phyloP scores from a whole-genome alignment of 805 yeast genomes.

The Ascoidea asiatica region DNA sequence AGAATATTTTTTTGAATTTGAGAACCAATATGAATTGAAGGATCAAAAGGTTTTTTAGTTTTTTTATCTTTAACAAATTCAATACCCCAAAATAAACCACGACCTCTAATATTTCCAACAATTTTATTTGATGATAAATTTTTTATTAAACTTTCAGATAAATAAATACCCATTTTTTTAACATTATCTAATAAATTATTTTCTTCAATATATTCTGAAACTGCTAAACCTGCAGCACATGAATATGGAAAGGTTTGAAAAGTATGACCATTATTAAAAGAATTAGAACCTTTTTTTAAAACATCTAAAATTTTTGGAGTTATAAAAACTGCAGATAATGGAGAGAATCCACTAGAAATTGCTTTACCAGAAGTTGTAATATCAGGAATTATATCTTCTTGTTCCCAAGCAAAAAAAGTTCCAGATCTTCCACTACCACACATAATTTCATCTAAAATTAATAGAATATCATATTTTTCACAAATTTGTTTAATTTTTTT shows the following conservation, averaged over 20 bases:
- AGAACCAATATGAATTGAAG: too few species aligned
- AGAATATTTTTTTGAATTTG: too few species aligned
- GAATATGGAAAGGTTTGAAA: conserved; percentile 24
- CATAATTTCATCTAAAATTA: conserved; percentile 32
- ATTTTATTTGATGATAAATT: conserved; percentile 17
- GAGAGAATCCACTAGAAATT: conserved; percentile 23
- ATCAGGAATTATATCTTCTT: conserved; percentile 22
- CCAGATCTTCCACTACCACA: conserved; percentile 32
- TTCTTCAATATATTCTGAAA: conserved; percentile 18
- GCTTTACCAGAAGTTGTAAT: conserved; percentile 24
- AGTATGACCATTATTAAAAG: conserved; percentile 24
- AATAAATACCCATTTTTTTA: conserved; percentile 19
- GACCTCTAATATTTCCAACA: conserved; percentile 39
- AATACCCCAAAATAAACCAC: conserved; percentile 35
- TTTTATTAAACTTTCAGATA: conserved; percentile 17
- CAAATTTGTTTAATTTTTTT: conserved; percentile 23
- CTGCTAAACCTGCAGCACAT: conserved; percentile 24
- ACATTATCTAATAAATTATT: conserved; percentile 20
- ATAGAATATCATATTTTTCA: conserved; percentile 26
- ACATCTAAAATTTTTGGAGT: conserved; percentile 16
- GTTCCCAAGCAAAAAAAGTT: conserved; percentile 23
- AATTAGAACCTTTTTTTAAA: conserved; percentile 19
- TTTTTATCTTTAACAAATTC: conserved; percentile 32
- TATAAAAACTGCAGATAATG: conserved; percentile 22
- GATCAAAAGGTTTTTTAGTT: conserved; percentile 31